Evolutionary conservation across 805 yeast species (phyloP), one percentile per base, ranked within the genome.

Genomic region (Spathaspora gorwiae): DNA sequence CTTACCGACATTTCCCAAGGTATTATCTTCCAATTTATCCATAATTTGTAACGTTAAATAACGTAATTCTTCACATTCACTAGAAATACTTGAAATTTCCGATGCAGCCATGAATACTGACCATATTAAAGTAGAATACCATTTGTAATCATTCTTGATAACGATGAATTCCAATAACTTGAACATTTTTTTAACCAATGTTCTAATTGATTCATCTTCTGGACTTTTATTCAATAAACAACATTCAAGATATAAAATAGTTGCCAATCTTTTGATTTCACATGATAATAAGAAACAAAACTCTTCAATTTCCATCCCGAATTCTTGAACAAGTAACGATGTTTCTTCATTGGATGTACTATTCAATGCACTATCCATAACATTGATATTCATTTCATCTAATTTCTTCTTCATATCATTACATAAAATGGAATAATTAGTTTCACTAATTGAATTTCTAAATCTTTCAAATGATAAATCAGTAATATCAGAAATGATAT

Each of bases 71-170:
- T 65, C 70, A 38, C 63, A 54, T n/a, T 59, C 57, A n/a, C 43
- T 42, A 40, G 48, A 44, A 24, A 51, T 33, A 8, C 50, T 42
- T 7, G 62, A 56, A 12, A 65, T 62, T 45, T 64, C 65, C 12
- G 53, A 50, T n/a, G 58, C 54, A 26, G 54, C 53, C 24, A 65
- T 50, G 43, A 55, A 65, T 14, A 61, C 46, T 3, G 64, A 47
- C 70, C 70, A 65, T 11, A 64, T 42, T 30, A 63, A 48, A n/a
- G 62, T 60, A 5, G 66, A 54, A 32, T 49, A 54, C 68, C 68
- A 64, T 44, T 56, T 56, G 44, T 54, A 60, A 37, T 59, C 56
- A 37, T 60, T 53, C 39, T 62, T 48, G 19, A 63, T 42, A 12
- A 64, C 53, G 13, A 65, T 52, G 40, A 51, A 56, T 26, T 59